phyloP scores from a whole-genome alignment of 192 early-diverging fungal species.

The Linnemannia hyalina region DNA sequence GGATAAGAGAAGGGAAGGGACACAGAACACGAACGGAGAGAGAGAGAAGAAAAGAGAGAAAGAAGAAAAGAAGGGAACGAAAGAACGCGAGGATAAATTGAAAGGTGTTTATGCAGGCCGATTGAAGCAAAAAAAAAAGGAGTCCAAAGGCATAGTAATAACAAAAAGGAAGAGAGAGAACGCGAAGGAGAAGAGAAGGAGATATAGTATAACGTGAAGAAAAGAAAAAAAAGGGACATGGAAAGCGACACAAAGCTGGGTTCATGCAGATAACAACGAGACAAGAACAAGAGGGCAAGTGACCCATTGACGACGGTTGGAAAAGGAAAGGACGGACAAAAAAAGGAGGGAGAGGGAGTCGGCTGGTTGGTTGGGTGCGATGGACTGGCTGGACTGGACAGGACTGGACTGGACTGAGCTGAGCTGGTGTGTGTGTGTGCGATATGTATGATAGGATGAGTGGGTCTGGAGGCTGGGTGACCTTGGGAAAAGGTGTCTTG shows the following conservation, averaged over 20 bases:
- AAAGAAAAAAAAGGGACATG: not conserved
- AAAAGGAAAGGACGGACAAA: not conserved
- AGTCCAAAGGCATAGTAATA: constrained; percentile 4
- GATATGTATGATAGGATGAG: no score
- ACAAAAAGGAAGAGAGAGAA: not conserved
- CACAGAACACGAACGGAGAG: not conserved
- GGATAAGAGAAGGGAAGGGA: no score
- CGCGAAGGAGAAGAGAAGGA: not conserved
- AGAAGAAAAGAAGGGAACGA: not conserved
- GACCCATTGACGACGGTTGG: constrained; percentile 2
- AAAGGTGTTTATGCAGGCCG: not conserved
- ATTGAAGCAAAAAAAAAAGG: constrained; percentile 11
- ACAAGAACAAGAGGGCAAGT: not conserved
- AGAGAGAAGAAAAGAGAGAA: not conserved
- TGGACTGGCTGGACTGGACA: not conserved
- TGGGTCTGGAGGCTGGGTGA: not conserved
- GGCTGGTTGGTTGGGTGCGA: not conserved
- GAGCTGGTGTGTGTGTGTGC: no score
- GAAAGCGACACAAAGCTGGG: constrained; percentile 8
- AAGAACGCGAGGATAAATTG: not conserved
- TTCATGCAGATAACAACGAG: not conserved
- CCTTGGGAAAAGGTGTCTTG: not conserved
- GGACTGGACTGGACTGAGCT: no score
- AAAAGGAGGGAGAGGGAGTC: not conserved
- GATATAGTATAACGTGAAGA: not conserved